phyloP scores from a whole-genome alignment of 2,329 filamentous ascomycete genomes.

The Colletotrichum gigasporum region DNA sequence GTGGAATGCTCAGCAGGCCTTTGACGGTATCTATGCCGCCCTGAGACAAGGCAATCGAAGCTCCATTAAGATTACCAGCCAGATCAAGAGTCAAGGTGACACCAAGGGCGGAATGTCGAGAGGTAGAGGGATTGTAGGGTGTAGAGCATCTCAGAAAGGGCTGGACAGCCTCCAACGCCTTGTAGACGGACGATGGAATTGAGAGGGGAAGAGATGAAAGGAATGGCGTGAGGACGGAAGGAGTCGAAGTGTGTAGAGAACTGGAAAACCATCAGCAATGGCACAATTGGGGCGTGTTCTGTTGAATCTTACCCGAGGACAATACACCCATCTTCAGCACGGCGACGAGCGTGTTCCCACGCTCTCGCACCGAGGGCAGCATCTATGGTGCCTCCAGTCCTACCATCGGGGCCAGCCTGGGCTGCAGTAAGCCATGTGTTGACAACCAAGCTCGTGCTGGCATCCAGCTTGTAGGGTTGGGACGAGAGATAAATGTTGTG shows the following conservation, averaged over 20 bases:
- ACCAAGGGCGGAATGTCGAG: conserved; percentile 82
- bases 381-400: conserved; percentile 82
- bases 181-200: conserved; percentile 79
- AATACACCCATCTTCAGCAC: conserved; percentile 95
- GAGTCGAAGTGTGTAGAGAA: conserved; percentile 87
- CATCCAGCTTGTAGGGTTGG: conserved; percentile 86
- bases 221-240: conserved; percentile 85
- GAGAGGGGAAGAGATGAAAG: conserved; percentile 82
- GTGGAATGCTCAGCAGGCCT: conserved; percentile 83
- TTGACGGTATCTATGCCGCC: conserved; percentile 86
- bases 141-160: conserved; percentile 91
- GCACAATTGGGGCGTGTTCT: neutral
- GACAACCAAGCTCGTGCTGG: conserved; percentile 89
- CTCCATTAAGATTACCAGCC: conserved; percentile 79
- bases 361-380: conserved; percentile 79
- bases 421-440: conserved; percentile 93
- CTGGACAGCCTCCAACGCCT: conserved; percentile 81
- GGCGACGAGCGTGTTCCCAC: conserved; percentile 94
- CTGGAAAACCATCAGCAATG: conserved; percentile 52
- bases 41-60: conserved; percentile 81
- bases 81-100: conserved; percentile 85
- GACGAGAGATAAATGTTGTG: conserved; percentile 88
- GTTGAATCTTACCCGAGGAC: conserved; percentile 77
- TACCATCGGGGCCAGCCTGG: conserved; percentile 74
- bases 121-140: conserved; percentile 85